A percentile compares a stretch with the other conserved stretches of the same genome.
Evolutionary conservation across 805 yeast species (phyloP).

Genomic region (Candida parachauliodes): DNA sequence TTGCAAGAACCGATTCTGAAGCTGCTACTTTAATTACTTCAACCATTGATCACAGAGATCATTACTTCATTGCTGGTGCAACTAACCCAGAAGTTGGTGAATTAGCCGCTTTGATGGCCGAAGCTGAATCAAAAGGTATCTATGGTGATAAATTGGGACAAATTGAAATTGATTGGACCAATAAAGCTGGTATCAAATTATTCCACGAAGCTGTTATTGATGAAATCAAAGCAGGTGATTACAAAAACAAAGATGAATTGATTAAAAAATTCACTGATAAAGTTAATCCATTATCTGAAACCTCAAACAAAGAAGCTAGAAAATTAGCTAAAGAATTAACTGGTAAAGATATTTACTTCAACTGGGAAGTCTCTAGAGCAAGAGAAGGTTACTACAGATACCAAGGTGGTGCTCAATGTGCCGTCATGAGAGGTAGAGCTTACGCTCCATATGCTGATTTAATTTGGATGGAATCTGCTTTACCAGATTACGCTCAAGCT

Average conservation of each 20-base stretch:
- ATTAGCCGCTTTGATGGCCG: constrained; percentile 71
- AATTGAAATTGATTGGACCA: constrained; percentile 80
- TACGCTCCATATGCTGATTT: constrained; percentile 93
- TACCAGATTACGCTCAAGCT: constrained; percentile 92
- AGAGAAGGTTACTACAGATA: constrained; percentile 97
- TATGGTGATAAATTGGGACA: constrained; percentile 66
- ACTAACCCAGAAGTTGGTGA: constrained; percentile 80
- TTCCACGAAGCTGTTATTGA: constrained; percentile 91
- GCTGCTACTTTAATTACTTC: constrained; percentile 95
- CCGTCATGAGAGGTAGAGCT: constrained; percentile 93
- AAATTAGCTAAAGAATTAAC: constrained; percentile 67
- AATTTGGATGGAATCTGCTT: constrained; percentile 97
- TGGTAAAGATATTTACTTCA: constrained; percentile 81
- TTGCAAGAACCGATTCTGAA: constrained; percentile 96
- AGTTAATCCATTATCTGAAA: constrained; percentile 72
- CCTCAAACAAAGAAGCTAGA: constrained; percentile 78
- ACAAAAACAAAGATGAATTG: constrained; percentile 58
- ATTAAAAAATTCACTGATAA: constrained; percentile 61
- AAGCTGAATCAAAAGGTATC: constrained; percentile 74
- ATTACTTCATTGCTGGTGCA: constrained; percentile 84
- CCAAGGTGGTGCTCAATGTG: constrained; percentile 95
- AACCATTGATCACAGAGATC: constrained; percentile 92
- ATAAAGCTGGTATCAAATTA: constrained; percentile 77
- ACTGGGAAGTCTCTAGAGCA: constrained; percentile 94
- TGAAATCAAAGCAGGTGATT: constrained; percentile 60